phyloP scores from a whole-genome alignment of 2,329 filamentous ascomycete species.

The Diaporthe caulivora region DNA sequence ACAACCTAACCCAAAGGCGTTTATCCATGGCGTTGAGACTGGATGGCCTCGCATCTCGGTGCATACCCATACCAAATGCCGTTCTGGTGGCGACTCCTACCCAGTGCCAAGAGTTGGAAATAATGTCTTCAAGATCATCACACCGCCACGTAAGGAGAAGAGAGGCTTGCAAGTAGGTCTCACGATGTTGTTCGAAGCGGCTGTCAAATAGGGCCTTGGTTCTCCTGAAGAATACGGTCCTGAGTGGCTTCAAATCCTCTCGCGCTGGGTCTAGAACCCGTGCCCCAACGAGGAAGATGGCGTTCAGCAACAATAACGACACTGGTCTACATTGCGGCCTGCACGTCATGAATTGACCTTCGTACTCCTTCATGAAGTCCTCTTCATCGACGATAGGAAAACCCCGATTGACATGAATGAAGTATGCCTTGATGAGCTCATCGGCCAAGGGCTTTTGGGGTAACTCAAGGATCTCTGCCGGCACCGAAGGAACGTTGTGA shows the following conservation, averaged over 20 bases:
- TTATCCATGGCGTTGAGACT: background rate
- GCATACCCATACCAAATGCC: conserved; percentile 3
- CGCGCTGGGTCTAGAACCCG: background rate
- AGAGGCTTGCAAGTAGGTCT: background rate
- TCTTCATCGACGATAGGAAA: background rate
- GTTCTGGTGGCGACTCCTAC: conserved; percentile 1
- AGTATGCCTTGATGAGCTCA: background rate
- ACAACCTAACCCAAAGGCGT: background rate
- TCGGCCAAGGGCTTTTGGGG: background rate
- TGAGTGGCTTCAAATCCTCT: background rate
- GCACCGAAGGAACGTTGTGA: background rate
- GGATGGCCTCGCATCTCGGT: background rate
- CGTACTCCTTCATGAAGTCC: background rate
- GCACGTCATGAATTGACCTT: background rate
- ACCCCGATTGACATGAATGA: background rate
- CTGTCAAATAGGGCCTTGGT: background rate
- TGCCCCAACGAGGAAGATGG: conserved; percentile 3
- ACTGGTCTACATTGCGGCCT: conserved; percentile 9
- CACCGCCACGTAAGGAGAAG: conserved; percentile 9
- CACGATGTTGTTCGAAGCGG: conserved; percentile 2
- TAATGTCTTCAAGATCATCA: conserved; percentile 9
- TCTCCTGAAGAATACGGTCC: background rate
- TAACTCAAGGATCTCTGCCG: background rate
- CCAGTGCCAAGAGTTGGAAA: conserved; percentile 17
- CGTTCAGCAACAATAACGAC: background rate